Conservation (phyloP, 352 stramenopile genomes). For the Phytopythium helicoides region DNA sequence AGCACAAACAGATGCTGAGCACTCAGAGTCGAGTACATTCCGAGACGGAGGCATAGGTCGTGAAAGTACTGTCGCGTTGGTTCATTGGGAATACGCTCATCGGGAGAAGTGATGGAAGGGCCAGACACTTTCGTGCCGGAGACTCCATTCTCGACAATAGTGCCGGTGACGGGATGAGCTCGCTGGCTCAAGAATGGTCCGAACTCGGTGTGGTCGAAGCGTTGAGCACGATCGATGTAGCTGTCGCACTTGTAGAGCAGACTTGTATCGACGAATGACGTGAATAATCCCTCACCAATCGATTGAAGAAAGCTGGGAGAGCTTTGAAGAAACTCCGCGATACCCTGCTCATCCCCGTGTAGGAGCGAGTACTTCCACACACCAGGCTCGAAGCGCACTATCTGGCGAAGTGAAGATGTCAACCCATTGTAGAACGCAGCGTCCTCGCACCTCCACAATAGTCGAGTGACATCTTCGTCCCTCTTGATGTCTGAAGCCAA, state of each 20-base stretch:
- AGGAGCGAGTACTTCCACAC: conserved; percentile 57
- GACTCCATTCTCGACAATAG: conserved; percentile 6
- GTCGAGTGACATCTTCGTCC: too few relatives aligned
- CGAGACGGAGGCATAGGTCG: conserved; percentile 38
- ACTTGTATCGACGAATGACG: conserved; percentile 17
- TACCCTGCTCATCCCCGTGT: conserved; percentile 35
- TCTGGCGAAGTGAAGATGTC: conserved; percentile 28
- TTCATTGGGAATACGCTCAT: conserved; percentile 37
- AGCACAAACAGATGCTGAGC: conserved; percentile 38
- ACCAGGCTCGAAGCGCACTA: conserved; percentile 29
- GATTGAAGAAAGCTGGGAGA: conserved; percentile 12
- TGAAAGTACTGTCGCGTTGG: conserved; percentile 37
- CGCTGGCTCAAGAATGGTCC: conserved; percentile 40
- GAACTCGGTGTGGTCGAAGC: conserved; percentile 49
- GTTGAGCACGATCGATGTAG: conserved; percentile 15
- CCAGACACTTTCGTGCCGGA: neutral
- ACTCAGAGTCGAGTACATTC: conserved; percentile 18
- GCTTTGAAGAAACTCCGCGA: conserved; percentile 27
- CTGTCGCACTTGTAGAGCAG: conserved; percentile 28
- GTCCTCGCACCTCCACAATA: conserved; percentile 48
- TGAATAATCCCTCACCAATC: conserved; percentile 30
- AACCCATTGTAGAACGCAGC: conserved; percentile 32
- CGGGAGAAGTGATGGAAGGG: conserved; percentile 8
- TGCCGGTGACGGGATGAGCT: conserved; percentile 30
- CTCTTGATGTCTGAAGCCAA: conserved; percentile 22